Base-by-base conservation (phyloP, 2,329 filamentous ascomycete genomes). In the Arthroderma uncinatum region DNA sequence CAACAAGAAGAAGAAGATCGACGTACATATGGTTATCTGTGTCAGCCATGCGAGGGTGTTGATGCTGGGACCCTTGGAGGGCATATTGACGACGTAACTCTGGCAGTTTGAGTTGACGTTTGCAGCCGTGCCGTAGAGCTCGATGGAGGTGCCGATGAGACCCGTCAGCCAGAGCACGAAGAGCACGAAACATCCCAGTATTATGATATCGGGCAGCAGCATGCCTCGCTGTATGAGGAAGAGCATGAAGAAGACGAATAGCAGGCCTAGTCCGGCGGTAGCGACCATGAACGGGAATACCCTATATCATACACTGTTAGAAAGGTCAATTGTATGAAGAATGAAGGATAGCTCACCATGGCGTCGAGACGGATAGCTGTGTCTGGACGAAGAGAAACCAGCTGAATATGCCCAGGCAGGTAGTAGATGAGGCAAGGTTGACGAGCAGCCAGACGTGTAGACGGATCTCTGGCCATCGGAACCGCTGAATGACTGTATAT, bases 361-460 rank as follows among this genome's bases (percentile, higher is more conserved):
- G 82, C 58, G 77, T 78, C n/a, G 76, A 79, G 25, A 82, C 63
- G 25, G 72, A 64, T 67, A 84, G 73, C 44, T 78, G 74, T 39
- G 76, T 71, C 68, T 85, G 82, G 21, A 82, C 78, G 1, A 71
- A 63, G 67, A 84, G 79, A 63, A 85, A 83, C 68, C 78, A 77
- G 16, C 80, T 77, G 64, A 80, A 83, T 44, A 85, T 76, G 6
- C 82, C 82, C 1, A 84, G 71, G 56, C 82, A 77, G 55, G 78
- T 77, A 25, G 79, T 76, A 9, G 80, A 80, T 1, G 78, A 77
- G 0, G 76, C 78, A 14, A 84, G 73, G 67, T 84, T 82, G 62
- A 83, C 73, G 63, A 84, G 78, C 55, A 81, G 79, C 82, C 82
- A 85, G 64, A 83, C 70, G 64, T 84, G 84, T 62, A 85, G 75